phyloP scores from a whole-genome alignment of 1,284 basidiomycete genomes.

The Puccinia hordei region DNA sequence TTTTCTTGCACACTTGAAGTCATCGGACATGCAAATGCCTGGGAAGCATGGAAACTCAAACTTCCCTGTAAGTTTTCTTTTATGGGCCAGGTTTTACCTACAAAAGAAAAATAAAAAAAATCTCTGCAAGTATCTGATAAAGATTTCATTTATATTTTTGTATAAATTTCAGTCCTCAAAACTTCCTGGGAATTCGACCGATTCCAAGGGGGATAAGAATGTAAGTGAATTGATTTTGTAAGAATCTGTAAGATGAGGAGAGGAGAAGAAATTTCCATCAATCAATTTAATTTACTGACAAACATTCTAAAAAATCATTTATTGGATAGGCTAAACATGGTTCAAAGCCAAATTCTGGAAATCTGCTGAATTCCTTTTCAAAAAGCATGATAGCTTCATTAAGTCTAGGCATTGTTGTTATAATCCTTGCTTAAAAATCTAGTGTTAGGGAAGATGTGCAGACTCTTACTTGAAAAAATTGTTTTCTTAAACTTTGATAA shows the following conservation, averaged over 20 bases:
- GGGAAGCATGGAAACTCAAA: not conserved
- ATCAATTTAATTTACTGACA: not conserved
- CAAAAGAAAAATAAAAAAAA: not conserved
- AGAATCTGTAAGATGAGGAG: not conserved
- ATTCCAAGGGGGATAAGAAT: constrained; percentile 4
- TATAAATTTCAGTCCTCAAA: not conserved
- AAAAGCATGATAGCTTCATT: not conserved
- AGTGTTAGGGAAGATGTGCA: not conserved
- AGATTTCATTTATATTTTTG: too few species aligned
- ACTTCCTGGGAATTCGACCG: not conserved
- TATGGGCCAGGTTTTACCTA: too few species aligned
- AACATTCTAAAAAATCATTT: not conserved
- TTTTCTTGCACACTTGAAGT: not conserved
- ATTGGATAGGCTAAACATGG: not conserved
- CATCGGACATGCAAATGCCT: not conserved
- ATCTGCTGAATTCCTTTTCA: not conserved
- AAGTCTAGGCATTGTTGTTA: not conserved
- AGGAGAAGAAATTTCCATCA: not conserved
- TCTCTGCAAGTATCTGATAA: too few species aligned
- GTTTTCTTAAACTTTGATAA: too few species aligned
- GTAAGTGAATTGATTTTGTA: not conserved
- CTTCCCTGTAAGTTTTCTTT: not conserved
- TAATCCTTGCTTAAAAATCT: not conserved
- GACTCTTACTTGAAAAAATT: too few species aligned
- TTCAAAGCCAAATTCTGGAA: not conserved